Conservation (phyloP, 2,329 filamentous ascomycete species). For the Fusarium newnesense region DNA sequence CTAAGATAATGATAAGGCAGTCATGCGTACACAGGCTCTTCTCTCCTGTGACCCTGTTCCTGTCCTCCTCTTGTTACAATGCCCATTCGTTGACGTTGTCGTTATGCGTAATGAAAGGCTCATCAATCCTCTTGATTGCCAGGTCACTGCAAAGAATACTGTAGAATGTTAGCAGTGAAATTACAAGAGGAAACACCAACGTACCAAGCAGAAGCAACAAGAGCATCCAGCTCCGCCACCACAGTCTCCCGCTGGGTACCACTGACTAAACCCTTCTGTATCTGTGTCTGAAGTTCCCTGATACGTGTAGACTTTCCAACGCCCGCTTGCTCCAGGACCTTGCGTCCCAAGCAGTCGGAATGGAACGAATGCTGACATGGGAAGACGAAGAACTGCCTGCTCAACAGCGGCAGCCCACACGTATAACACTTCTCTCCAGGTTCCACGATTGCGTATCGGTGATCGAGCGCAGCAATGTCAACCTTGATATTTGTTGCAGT, state of each 20-base stretch:
- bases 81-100: slow-evolving; percentile 88
- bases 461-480: slow-evolving; percentile 86
- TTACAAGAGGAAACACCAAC: slow-evolving; percentile 38
- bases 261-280: slow-evolving; percentile 78
- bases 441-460: slow-evolving; percentile 94
- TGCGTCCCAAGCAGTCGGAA: slow-evolving; percentile 89
- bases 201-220: slow-evolving; percentile 91
- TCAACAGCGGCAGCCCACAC: slow-evolving; percentile 86
- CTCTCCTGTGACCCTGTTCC: slow-evolving; percentile 17
- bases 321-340: slow-evolving; percentile 84
- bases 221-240: slow-evolving; percentile 87
- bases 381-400: slow-evolving; percentile 96
- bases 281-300: slow-evolving; percentile 83
- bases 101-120: slow-evolving; percentile 82
- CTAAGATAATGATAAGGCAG: slow-evolving; percentile 39
- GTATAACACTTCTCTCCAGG: slow-evolving; percentile 94
- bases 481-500: slow-evolving; percentile 91
- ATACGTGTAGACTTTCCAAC: slow-evolving; percentile 82
- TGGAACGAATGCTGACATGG: slow-evolving; percentile 99
- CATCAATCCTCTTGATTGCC: slow-evolving; percentile 92
- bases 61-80: slow-evolving; percentile 54
- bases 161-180: slow-evolving; percentile 6
- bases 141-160: slow-evolving; percentile 95
- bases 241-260: slow-evolving; percentile 82
- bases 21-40: slow-evolving; percentile 27